Evolutionary conservation across 192 early-diverging fungal species (phyloP), one percentile per base, ranked within the genome.

Genomic region (Spizellomyces punctatus): DNA sequence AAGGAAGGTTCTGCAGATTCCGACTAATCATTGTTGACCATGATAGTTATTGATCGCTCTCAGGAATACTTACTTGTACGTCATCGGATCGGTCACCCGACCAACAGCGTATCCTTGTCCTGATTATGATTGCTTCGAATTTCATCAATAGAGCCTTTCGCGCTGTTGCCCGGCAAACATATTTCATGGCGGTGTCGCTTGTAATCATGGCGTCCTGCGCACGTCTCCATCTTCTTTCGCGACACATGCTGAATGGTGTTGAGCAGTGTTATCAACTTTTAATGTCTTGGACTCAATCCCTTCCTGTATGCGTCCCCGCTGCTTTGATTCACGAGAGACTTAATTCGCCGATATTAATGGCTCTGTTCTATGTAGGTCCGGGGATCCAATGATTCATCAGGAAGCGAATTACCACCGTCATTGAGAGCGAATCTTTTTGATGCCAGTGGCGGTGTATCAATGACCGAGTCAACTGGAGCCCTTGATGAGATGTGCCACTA

Each of bases 121-220:
- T 49, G 12, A 41, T 19, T 48, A 56, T 50, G 10, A 14, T 48
- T 14, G 42, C 59, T 61, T 16, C 36, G 5, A 54, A 61, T 2
- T 14, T 61, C 59, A 22, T 65, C 52, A 59, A 67, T 21, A 67
- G 50, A 43, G 27, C 48, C 17, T 67, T 67, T 42, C 66, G 54
- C 10, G 21, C 19, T 22, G 10, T 67, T 0, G 52, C 52, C 10
- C 36, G 46, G 2, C 71, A 72, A 55, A 72, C 55, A 17, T 65
- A 56, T 36, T 72, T 72, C 42, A 72, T 72, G 71, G 48, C 71
- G 27, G 6, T 72, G 5, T 27, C 21, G 10, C 14, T 64, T 22
- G 27, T 65, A 9, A 63, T 6, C 10, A 72, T 72, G 71, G 46
- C 62, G 16, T 21, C 71, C 6, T 57, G 19, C 36, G 60, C 71